Evolutionary conservation across 345 rosid species (phyloP).

Genomic region (Laguncularia racemosa): DNA sequence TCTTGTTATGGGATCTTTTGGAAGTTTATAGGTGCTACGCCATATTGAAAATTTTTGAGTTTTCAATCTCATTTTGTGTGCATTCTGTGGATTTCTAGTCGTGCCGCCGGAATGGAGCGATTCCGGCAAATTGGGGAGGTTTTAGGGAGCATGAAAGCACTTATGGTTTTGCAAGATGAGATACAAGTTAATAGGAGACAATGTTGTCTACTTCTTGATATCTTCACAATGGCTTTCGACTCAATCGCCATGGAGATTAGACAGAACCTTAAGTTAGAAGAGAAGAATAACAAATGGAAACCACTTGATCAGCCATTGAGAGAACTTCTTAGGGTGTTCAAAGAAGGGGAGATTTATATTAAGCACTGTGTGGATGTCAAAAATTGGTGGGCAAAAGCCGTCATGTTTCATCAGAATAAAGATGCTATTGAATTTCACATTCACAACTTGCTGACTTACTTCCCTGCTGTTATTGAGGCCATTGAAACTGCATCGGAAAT

Average conservation of each 20-base stretch:
- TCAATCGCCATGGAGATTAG: slow-evolving; percentile 64
- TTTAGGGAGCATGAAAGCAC: slow-evolving; percentile 75
- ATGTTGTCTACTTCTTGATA: slow-evolving; percentile 54
- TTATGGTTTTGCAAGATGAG: slow-evolving; percentile 81
- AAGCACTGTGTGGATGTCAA: slow-evolving; percentile 53
- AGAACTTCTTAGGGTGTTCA: slow-evolving; percentile 67
- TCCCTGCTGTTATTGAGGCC: slow-evolving; percentile 72
- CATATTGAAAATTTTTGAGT: neutral
- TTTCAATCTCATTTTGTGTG: neutral
- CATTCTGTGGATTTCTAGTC: neutral
- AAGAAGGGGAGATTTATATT: slow-evolving; percentile 84
- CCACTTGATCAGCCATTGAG: slow-evolving; percentile 74
- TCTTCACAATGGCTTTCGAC: slow-evolving; percentile 55
- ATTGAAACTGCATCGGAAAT: slow-evolving; percentile 78
- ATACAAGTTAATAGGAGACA: slow-evolving; percentile 65
- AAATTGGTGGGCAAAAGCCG: slow-evolving; percentile 83
- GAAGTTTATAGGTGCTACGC: neutral
- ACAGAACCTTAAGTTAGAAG: slow-evolving; percentile 68
- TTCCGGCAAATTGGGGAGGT: slow-evolving; percentile 92
- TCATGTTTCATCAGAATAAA: slow-evolving; percentile 67
- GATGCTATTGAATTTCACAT: slow-evolving; percentile 76
- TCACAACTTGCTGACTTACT: slow-evolving; percentile 63
- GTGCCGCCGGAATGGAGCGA: slow-evolving; percentile 41
- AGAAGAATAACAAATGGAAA: slow-evolving; percentile 80
- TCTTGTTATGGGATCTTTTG: neutral